Conservation (phyloP, 2,329 filamentous ascomycete genomes). For the Zasmidium cellare region DNA sequence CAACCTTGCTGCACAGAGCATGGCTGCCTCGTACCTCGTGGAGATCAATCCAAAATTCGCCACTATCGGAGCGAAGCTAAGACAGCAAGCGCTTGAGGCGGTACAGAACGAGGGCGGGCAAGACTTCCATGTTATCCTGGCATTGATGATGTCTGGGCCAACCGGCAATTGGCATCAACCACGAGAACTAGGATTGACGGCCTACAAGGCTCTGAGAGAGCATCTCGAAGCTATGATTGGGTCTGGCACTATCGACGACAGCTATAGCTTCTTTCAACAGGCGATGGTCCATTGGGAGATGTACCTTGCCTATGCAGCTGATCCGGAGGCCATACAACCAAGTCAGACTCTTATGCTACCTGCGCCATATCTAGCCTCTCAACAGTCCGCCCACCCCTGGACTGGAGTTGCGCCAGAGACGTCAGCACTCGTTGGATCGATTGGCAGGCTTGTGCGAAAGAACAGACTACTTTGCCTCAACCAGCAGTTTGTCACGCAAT, state of each 20-base stretch:
- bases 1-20: constrained; percentile 22
- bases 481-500: constrained; percentile 25
- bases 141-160: constrained; percentile 60
- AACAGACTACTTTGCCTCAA: constrained; percentile 17
- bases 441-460: constrained; percentile 38
- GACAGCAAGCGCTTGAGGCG: constrained; percentile 24
- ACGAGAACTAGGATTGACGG: constrained; percentile 55
- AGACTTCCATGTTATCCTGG: constrained; percentile 43
- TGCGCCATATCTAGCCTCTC: constrained; percentile 30
- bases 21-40: constrained; percentile 28
- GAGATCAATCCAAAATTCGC: constrained; percentile 26
- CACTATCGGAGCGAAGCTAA: constrained; percentile 23
- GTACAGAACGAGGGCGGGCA: constrained; percentile 20
- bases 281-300: constrained; percentile 62
- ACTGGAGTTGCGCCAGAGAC: constrained; percentile 50
- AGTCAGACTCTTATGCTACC: constrained; percentile 28
- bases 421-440: constrained; percentile 47
- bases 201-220: constrained; percentile 34
- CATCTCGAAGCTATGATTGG: constrained; percentile 15
- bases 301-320: constrained; percentile 34
- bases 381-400: constrained; percentile 39
- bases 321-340: constrained; percentile 54
- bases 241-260: constrained; percentile 21
- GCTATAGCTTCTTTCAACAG: constrained; percentile 55
- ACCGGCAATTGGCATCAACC: constrained; percentile 63